Conservation (phyloP, 345 rosid species). For the Alliaria petiolata region DNA sequence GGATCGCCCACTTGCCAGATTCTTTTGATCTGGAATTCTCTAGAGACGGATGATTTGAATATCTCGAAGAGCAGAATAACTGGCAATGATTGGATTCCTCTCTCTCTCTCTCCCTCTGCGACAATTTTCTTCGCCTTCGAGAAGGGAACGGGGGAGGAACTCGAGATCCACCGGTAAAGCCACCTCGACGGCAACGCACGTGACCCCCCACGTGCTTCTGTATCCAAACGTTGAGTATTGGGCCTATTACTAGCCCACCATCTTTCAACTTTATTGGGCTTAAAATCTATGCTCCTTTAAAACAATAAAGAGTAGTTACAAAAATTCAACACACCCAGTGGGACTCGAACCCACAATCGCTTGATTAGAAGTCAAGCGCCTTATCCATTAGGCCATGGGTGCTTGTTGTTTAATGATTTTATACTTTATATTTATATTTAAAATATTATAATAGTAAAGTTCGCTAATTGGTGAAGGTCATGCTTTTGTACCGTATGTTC, state of each 20-base stretch:
- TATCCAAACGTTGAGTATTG: neutral
- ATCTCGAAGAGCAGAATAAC: neutral
- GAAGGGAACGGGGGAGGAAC: neutral
- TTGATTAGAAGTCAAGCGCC: constrained; percentile 39
- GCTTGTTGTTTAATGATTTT: neutral
- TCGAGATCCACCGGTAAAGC: constrained; percentile 22
- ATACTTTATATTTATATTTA: neutral
- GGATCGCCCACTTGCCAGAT: constrained; percentile 10
- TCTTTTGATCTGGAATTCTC: constrained; percentile 7
- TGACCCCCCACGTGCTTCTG: constrained; percentile 19
- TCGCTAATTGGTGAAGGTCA: neutral
- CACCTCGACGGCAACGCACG: constrained; percentile 13
- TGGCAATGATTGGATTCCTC: constrained; percentile 16
- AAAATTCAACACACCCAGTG: too few relatives aligned
- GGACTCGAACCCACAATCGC: constrained; percentile 37
- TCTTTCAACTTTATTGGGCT: neutral
- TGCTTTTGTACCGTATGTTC: too few relatives aligned
- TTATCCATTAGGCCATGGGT: constrained; percentile 40
- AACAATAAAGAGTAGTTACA: too few relatives aligned
- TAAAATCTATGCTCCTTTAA: too few relatives aligned
- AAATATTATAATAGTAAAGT: neutral
- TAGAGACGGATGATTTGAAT: constrained; percentile 7
- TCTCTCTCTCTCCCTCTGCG: neutral
- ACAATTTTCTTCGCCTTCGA: constrained; percentile 13
- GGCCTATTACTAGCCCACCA: constrained; percentile 11